Percentiles rank a stretch among this genome's conserved stretches.
phyloP scores from a whole-genome alignment of 345 rosid species.

The Populus pruinosa region DNA sequence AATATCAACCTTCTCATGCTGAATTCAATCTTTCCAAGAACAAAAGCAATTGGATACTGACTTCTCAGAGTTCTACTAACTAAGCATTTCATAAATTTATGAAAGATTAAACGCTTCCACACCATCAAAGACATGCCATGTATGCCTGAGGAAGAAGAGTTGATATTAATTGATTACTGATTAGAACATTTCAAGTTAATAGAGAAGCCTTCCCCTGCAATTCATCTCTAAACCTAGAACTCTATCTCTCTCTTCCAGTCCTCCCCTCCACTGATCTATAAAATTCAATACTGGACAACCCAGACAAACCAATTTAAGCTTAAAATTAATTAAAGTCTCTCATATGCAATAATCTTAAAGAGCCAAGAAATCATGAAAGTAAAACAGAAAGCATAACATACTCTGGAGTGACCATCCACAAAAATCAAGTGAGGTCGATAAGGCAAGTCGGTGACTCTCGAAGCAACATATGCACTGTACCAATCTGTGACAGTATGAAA shows the following conservation, averaged over 20 bases:
- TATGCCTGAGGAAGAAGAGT: too few species aligned
- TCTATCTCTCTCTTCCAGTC: neutral
- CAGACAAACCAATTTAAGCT: neutral
- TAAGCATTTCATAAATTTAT: too few species aligned
- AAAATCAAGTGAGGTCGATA: conserved; percentile 79
- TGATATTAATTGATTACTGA: too few species aligned
- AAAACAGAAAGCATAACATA: conserved; percentile 25
- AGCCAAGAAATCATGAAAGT: neutral
- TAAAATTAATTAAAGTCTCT: neutral
- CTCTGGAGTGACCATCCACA: conserved; percentile 83
- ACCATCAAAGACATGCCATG: too few species aligned
- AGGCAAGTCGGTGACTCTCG: conserved; percentile 81
- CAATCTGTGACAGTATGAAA: conserved; percentile 93
- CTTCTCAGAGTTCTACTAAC: too few species aligned
- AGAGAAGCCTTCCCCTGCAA: neutral
- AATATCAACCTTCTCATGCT: neutral
- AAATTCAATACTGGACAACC: neutral
- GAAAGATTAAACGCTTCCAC: too few species aligned
- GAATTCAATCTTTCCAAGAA: too few species aligned
- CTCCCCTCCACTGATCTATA: neutral
- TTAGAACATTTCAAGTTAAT: neutral
- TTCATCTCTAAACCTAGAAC: neutral
- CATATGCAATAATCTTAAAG: neutral
- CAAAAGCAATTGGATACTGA: too few species aligned
- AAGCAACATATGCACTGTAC: conserved; percentile 85